phyloP scores from a whole-genome alignment of 495 filamentous ascomycete species.

The Penicillium manginii region DNA sequence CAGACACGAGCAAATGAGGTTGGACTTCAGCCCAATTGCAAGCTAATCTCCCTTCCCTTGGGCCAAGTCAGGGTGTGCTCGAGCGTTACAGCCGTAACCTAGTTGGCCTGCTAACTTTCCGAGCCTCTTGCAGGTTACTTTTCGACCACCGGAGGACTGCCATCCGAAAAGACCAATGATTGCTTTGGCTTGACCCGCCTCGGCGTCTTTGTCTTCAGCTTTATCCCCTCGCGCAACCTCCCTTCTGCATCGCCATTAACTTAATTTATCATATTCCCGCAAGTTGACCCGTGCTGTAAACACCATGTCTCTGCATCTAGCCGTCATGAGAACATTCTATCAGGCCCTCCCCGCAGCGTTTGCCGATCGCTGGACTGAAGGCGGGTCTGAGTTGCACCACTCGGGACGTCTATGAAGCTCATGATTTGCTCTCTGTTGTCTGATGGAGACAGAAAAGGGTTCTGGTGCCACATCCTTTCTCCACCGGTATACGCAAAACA shows the following conservation, averaged over 20 bases:
- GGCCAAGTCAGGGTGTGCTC: slow-evolving; percentile 2
- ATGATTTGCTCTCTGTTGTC: neutral
- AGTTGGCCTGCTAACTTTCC: neutral
- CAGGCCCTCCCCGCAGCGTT: neutral
- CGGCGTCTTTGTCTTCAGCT: neutral
- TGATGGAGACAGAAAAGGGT: neutral
- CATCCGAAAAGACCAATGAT: slow-evolving; percentile 10
- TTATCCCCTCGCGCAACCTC: too few species aligned
- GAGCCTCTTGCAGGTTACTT: neutral
- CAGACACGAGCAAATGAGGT: slow-evolving; percentile 1
- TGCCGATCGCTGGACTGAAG: slow-evolving; percentile 6
- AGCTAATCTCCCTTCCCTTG: neutral
- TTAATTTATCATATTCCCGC: neutral
- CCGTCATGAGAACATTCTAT: neutral
- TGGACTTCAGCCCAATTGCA: neutral
- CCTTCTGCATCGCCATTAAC: neutral
- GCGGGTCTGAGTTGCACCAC: neutral
- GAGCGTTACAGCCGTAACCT: slow-evolving; percentile 10
- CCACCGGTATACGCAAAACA: slow-evolving; percentile 2
- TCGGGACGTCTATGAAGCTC: neutral
- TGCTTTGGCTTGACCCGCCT: neutral
- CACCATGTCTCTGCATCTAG: neutral
- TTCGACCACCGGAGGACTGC: slow-evolving; percentile 14
- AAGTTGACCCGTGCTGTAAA: neutral
- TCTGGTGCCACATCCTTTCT: neutral